Evolutionary conservation across 768 basidiomycete genomes (phyloP), one percentile per base, ranked within the genome.

Genomic region (Mycena belliarum): DNA sequence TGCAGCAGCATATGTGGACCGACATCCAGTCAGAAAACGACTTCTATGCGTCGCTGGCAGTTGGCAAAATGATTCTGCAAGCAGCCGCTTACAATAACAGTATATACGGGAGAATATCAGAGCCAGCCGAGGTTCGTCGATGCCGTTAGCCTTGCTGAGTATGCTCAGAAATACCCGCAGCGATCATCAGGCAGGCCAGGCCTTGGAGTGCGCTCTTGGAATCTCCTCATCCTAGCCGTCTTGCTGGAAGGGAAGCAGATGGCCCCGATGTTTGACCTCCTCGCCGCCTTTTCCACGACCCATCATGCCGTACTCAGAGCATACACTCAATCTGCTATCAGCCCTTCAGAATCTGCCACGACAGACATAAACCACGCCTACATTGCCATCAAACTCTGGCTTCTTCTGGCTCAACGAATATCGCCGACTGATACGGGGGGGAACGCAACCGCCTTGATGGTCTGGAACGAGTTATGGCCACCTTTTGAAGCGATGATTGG

Each of bases 381-480:
- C 64, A 79, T 84, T 26, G 76, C 86, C 0, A 80, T 89, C 65
- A 89, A 88, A 65, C 70, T 89, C 1, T 91, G 89, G 89, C 66
- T 91, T 10, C 70, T 89, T 57, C 70, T 89, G 14, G 82, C 81
- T 2, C 74, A 76, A 50, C 79, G 71, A 60, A 65, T 70, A 40
- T 72, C 73, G 2, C 55, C 57, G 43, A 54, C 45, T 20, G 68
- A 64, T 20, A 63, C 72, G 23, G 66, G 58, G 16, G 70, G 68
- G n/a, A 74, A 75, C 52, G 63, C 60, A 29, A 58, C 72, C 18
- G 67, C 78, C 21, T 69, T 75, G 38, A 72, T 69, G 40, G 76
- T 90, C 11, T 92, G 89, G 89, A 89, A 88, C 64, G 86, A 89
- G 63, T 68, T 92, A 9, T 92, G 88, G 89, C 82, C 87, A 2